A percentile compares a stretch with the other conserved stretches of the same genome.
Conservation (phyloP, 495 filamentous ascomycete species). For the Hypoxylon fuscum region DNA sequence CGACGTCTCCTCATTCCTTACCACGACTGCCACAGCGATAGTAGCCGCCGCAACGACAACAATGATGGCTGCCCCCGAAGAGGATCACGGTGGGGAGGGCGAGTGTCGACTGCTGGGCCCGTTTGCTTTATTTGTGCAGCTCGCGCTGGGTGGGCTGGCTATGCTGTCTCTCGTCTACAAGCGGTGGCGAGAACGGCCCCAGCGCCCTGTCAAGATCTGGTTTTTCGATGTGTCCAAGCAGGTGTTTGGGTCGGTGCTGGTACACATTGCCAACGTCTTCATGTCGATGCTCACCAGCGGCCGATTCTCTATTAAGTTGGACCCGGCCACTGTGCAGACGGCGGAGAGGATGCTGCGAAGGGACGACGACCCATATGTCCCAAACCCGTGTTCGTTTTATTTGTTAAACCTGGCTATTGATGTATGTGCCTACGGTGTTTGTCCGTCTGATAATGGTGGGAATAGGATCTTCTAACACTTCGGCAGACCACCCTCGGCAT, state of each 20-base stretch:
- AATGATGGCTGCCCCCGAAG: constrained; percentile 26
- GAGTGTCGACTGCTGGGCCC: constrained; percentile 87
- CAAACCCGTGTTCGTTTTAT: constrained; percentile 97
- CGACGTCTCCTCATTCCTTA: constrained; percentile 42
- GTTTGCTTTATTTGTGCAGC: constrained; percentile 89
- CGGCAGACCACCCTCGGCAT: constrained; percentile 91
- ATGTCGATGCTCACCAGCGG: constrained; percentile 96
- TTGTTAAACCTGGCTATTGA: constrained; percentile 92
- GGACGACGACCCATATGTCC: constrained; percentile 66
- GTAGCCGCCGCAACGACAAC: constrained; percentile 35
- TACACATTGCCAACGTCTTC: constrained; percentile 89
- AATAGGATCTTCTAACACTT: constrained; percentile 2
- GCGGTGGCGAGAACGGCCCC: constrained; percentile 88
- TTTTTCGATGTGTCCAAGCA: constrained; percentile 97
- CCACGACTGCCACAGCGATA: constrained; percentile 46
- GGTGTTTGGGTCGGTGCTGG: constrained; percentile 90
- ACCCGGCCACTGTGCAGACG: constrained; percentile 51
- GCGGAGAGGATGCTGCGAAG: constrained; percentile 47
- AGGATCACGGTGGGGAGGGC: constrained; percentile 47
- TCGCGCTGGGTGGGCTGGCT: constrained; percentile 84
- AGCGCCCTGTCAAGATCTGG: constrained; percentile 93
- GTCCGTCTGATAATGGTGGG: neutral
- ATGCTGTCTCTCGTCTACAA: constrained; percentile 90
- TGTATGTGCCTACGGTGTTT: constrained; percentile 66
- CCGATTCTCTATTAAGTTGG: constrained; percentile 64